Evolutionary conservation across 1,139 yeast species (phyloP), one percentile per base, ranked within the genome.

Genomic region (Pichia sp.): DNA sequence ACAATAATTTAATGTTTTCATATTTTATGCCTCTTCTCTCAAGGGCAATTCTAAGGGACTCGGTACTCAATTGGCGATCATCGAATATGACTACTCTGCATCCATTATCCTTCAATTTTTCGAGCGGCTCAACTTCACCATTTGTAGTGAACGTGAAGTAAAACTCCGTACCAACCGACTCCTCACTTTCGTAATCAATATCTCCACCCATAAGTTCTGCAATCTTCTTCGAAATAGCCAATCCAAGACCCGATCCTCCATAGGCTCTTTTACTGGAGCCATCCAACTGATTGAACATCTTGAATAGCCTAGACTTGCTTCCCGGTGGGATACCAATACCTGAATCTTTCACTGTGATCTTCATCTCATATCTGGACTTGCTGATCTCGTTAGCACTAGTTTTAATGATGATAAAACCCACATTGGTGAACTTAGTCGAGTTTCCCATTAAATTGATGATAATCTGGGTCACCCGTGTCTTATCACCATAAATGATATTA

Each of bases 221-320:
- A 22, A 74, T 59, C 50, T 71, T 72, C 48, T 73, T 74, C 14
- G 77, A 71, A 34, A 75, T 74, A 0, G 80, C 75, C 30, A 75
- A 56, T 1, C 82, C 81, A 15, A 75, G 57, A 0, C 82, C 82
- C 0, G 79, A 64, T 3, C 82, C 82, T 11, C 81, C 81, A 55
- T 64, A 71, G 3, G 61, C 69, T 41, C 82, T 59, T 43, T 73
- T 62, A 1, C 77, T 65, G 2, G 78, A 72, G 1, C 77, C 77
- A 51, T 75, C 81, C 15, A 72, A 78, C 52, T 74, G 81, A 26
- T 74, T 69, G 47, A 75, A 75, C 2, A 77, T 77, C 6, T 75
- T 70, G 53, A 75, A 75, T 1, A 74, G 69, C 52, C 69, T 72
- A 29, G 59, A 57, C 12, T 39, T 39, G 25, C 63, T 60, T 32